A percentile compares a stretch with the other conserved stretches of the same genome.
phyloP scores from a whole-genome alignment of 2,329 filamentous ascomycete species.

The Akanthomyces lecanii region DNA sequence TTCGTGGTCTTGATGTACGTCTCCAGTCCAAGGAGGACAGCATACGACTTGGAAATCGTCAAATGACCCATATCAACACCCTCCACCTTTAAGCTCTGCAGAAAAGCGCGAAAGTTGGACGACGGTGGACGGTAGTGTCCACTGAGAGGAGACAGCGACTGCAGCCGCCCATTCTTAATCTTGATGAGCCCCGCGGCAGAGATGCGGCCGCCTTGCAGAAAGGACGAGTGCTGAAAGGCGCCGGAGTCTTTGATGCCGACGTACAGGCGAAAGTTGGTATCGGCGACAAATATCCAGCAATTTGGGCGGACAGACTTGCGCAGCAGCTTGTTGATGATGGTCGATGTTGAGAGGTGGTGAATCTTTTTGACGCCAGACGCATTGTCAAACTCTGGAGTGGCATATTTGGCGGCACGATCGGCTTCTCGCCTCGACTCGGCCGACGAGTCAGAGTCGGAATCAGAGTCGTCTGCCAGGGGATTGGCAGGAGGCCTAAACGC shows the following conservation, averaged over 20 bases:
- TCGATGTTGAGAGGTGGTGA: conserved; percentile 64
- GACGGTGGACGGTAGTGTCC: conserved; percentile 85
- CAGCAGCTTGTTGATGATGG: conserved; percentile 73
- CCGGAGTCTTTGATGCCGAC: conserved; percentile 87
- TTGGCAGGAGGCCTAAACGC: conserved; percentile 36
- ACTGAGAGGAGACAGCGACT: conserved; percentile 64
- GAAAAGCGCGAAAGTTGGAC: conserved; percentile 77
- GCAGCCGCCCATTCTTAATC: conserved; percentile 75
- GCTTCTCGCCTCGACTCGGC: conserved; percentile 49
- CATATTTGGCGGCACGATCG: conserved; percentile 60
- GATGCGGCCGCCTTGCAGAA: conserved; percentile 78
- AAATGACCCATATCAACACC: conserved; percentile 77
- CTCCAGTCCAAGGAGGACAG: conserved; percentile 77
- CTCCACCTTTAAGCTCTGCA: conserved; percentile 65
- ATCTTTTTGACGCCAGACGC: conserved; percentile 51
- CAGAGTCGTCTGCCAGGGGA: conserved; percentile 21
- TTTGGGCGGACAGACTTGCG: conserved; percentile 78
- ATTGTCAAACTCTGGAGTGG: conserved; percentile 58
- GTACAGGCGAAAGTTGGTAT: conserved; percentile 80
- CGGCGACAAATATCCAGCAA: conserved; percentile 90
- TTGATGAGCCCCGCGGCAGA: conserved; percentile 80
- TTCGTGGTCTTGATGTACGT: conserved; percentile 67
- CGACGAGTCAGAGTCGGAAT: conserved; percentile 36
- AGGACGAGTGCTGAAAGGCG: conserved; percentile 86
- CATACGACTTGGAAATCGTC: conserved; percentile 76